phyloP scores from a whole-genome alignment of 2,329 filamentous ascomycete species.

The Phialemoniopsis sp. region DNA sequence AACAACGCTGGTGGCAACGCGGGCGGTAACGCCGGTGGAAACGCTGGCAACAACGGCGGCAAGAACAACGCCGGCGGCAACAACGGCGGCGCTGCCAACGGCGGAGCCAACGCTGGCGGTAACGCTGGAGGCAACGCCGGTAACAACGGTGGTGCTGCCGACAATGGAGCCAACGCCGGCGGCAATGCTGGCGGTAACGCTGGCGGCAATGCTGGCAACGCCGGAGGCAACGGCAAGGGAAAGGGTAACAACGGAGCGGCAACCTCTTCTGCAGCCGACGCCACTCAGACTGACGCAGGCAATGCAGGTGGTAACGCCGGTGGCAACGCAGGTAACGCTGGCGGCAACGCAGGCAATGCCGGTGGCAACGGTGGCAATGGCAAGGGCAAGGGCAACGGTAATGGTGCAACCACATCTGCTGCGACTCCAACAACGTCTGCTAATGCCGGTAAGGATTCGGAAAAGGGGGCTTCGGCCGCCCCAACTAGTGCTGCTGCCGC shows the following conservation, averaged over 20 bases:
- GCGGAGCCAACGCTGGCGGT: not conserved
- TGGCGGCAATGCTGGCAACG: constrained; percentile 6
- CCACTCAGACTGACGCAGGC: not conserved
- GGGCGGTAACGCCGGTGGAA: constrained; percentile 6
- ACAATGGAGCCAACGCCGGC: constrained; percentile 2
- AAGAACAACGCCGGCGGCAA: not conserved
- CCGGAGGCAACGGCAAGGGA: constrained; percentile 3
- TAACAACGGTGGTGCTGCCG: constrained; percentile 5
- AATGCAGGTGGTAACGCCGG: constrained; percentile 9
- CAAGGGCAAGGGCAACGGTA: constrained; percentile 2
- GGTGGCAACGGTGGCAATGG: constrained; percentile 5
- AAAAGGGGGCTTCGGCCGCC: not conserved
- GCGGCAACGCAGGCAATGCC: constrained; percentile 1
- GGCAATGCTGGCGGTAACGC: constrained; percentile 1
- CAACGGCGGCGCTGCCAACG: constrained; percentile 2
- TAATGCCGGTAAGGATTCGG: too few relatives aligned
- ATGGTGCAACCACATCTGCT: too few relatives aligned
- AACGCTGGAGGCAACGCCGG: constrained; percentile 2
- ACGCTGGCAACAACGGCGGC: constrained; percentile 4
- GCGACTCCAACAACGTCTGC: too few relatives aligned
- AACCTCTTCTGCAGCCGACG: not conserved
- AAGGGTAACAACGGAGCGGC: not conserved
- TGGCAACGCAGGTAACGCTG: constrained; percentile 3
- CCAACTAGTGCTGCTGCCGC: not conserved
- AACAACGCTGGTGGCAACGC: constrained; percentile 12